Conservation (phyloP, 192 early-diverging fungal species). For the Phycomyces nitens region DNA sequence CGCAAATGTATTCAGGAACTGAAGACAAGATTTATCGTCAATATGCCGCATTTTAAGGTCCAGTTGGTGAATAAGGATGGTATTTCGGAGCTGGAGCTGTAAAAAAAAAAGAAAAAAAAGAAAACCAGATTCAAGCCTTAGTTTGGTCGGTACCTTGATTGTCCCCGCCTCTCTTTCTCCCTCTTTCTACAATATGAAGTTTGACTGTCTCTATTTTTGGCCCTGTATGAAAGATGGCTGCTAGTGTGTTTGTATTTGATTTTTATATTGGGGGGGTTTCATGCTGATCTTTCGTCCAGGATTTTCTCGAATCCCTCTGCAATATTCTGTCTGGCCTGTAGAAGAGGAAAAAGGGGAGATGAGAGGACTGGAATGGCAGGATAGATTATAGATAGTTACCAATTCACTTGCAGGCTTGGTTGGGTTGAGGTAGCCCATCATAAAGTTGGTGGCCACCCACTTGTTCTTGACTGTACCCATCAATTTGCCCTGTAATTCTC, state of each 20-base stretch:
- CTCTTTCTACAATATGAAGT: too few relatives aligned
- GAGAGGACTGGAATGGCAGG: not conserved
- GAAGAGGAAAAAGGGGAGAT: not conserved
- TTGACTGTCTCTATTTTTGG: too few relatives aligned
- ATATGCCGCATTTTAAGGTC: constrained; percentile 78
- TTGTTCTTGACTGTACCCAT: constrained; percentile 40
- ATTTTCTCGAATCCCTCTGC: constrained; percentile 24
- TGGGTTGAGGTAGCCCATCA: constrained; percentile 48
- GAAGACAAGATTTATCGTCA: constrained; percentile 78
- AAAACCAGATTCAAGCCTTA: not conserved
- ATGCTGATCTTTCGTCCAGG: not conserved
- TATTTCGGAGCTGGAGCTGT: constrained; percentile 59
- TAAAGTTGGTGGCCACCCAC: constrained; percentile 50
- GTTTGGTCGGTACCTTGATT: too few relatives aligned
- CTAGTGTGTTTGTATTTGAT: not conserved
- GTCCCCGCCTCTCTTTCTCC: too few relatives aligned
- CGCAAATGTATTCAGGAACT: constrained; percentile 83
- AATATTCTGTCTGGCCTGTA: constrained; percentile 13
- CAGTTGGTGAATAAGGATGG: constrained; percentile 89
- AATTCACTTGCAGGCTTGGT: constrained; percentile 41
- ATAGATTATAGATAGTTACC: constrained; percentile 15
- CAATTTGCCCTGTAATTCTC: constrained; percentile 36
- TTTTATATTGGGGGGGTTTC: not conserved
- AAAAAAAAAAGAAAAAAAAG: constrained; percentile 23
- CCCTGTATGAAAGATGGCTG: too few relatives aligned